A percentile compares a stretch with the other conserved stretches of the same genome.
These are phyloP conservation scores for Ceratobasidium theobromae DNA, from an alignment of 1,284 basidiomycete genomes.

Conservation along the genomic window DNA sequence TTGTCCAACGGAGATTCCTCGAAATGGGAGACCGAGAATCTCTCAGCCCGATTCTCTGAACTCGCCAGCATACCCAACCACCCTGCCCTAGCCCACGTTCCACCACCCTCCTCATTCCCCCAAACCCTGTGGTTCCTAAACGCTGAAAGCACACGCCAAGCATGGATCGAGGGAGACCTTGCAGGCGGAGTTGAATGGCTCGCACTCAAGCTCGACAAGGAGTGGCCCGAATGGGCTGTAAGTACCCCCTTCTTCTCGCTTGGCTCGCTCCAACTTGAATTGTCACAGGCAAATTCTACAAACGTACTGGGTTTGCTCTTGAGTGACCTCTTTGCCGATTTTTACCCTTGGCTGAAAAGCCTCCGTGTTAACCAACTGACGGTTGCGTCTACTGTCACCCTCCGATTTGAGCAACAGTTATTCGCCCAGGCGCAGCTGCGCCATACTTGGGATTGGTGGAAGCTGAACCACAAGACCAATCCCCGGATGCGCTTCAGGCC, in stretches of 20 bases:
- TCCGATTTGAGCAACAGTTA: slow-evolving; percentile 7
- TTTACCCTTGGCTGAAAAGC: background rate
- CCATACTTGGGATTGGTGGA: too few species aligned
- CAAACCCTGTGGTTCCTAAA: slow-evolving; percentile 5
- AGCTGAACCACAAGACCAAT: background rate
- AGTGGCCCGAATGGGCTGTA: slow-evolving; percentile 23
- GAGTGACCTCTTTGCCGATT: background rate
- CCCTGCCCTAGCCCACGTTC: background rate
- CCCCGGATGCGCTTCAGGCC: background rate
- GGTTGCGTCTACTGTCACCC: background rate
- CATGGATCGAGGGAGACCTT: background rate
- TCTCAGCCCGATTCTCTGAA: slow-evolving; percentile 8
- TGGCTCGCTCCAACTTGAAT: background rate
- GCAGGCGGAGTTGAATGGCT: background rate
- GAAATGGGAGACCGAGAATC: slow-evolving; percentile 1
- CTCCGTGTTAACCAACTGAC: background rate
- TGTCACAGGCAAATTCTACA: slow-evolving; percentile 3
- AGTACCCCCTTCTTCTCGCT: background rate
- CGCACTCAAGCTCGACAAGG: slow-evolving; percentile 1
- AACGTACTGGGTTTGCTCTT: slow-evolving; percentile 16
- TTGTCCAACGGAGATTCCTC: background rate
- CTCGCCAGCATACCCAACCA: slow-evolving; percentile 9
- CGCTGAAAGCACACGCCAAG: background rate
- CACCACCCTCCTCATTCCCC: background rate
- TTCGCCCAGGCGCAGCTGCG: slow-evolving; percentile 4